Evolutionary conservation across 495 filamentous ascomycete genomes (phyloP).

Genomic region (Ramalina intermedia): DNA sequence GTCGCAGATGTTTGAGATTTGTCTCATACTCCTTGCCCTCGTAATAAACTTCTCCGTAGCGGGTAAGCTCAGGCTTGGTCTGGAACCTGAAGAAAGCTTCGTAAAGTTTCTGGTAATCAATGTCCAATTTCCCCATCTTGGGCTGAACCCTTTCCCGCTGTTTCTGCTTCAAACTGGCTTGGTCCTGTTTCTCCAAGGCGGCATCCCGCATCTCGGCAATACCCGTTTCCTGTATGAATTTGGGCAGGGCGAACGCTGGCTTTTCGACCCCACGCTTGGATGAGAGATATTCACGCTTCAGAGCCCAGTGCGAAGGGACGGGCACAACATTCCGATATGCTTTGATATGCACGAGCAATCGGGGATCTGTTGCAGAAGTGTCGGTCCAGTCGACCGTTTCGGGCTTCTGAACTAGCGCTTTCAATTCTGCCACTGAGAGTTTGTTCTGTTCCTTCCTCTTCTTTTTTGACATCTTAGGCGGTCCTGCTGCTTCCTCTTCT

Average conservation of each 20-base stretch:
- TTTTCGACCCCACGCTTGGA: constrained; percentile 95
- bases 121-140: constrained; percentile 94
- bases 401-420: constrained; percentile 78
- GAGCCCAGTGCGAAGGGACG: constrained; percentile 82
- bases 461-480: constrained; percentile 74
- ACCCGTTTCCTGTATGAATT: constrained; percentile 95
- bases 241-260: constrained; percentile 77
- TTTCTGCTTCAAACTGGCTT: constrained; percentile 82
- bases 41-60: constrained; percentile 96
- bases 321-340: constrained; percentile 90
- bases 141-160: constrained; percentile 87
- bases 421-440: constrained; percentile 86
- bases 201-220: constrained; percentile 97
- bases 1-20: constrained; percentile 74
- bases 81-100: constrained; percentile 97
- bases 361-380: constrained; percentile 79
- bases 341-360: constrained; percentile 84
- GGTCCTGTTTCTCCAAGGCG: constrained; percentile 85
- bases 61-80: constrained; percentile 83
- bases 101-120: constrained; percentile 95
- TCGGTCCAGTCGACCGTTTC: constrained; percentile 98
- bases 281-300: constrained; percentile 93
- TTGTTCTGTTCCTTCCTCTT: constrained; percentile 81
- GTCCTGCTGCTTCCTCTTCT: constrained; percentile 47
- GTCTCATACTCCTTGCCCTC: constrained; percentile 98